Base-by-base conservation (phyloP, 371 early-diverging fungal species). In the Mucor racemosus region DNA sequence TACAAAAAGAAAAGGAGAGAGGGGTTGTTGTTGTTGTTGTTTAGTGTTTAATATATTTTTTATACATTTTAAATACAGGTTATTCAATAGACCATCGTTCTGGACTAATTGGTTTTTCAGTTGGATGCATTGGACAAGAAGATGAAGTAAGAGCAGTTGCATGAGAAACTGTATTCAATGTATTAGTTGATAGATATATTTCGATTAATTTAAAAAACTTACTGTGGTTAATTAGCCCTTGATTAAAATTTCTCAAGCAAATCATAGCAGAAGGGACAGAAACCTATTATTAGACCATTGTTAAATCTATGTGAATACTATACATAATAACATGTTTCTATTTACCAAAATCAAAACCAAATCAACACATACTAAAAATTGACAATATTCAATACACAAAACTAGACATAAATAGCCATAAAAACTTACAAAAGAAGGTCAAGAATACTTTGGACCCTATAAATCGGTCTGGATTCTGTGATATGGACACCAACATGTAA, bases 401-500 rank as follows among this genome's bases (percentile, higher is more conserved):
- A n/a, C n/a, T n/a, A n/a, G n/a, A n/a, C n/a, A n/a, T n/a, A n/a
- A n/a, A n/a, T n/a, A n/a, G n/a, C n/a, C n/a, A n/a, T n/a, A n/a
- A n/a, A n/a, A n/a, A 72, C 75, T 69, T 75, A 75, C 78, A 66
- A 58, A 91, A 93, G 72, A 92, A 93, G 4, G 92, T 92, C 69
- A 93, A 77, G 73, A 90, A 90, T 4, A 84, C 81, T 59, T 81
- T 76, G 53, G 90, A 86, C 19, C 84, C 78, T 34, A 69, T 40
- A 67, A 86, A 92, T 64, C 85, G 78, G 13, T 67, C 77, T 62
- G 82, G 82, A 65, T 88, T 81, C 42, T 76, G 68, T 1, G 85
- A 88, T 59, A 92, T 91, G 8, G 91, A 73, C 31, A 86, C 82
- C 39, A 91, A 62, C 78, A 91, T 91, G 78, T 87, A 93, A 41